Conservation (phyloP, 768 basidiomycete genomes). For the Paxillus rubicundulus region DNA sequence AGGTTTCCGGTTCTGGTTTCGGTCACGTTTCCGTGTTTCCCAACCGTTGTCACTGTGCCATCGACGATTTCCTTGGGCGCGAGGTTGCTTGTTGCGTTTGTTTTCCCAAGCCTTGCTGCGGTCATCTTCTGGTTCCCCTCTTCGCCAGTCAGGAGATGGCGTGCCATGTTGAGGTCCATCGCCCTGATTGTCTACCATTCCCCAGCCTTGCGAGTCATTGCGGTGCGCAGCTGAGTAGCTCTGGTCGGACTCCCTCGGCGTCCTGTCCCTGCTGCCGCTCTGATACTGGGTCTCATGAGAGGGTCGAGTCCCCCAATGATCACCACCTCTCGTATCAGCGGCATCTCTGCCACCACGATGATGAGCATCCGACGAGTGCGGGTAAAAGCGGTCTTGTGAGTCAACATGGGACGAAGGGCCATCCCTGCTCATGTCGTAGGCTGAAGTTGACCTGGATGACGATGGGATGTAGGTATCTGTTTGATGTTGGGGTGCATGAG, state of each 20-base stretch:
- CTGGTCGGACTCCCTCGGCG: constrained; percentile 45
- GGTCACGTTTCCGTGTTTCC: constrained; percentile 49
- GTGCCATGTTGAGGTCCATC: constrained; percentile 41
- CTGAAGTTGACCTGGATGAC: constrained; percentile 41
- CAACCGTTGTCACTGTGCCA: constrained; percentile 46
- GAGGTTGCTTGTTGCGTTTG: constrained; percentile 37
- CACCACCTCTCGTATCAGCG: constrained; percentile 42
- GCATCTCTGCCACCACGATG: constrained; percentile 48
- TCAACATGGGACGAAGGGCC: constrained; percentile 46
- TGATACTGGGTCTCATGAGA: constrained; percentile 42
- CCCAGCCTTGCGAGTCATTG: constrained; percentile 44
- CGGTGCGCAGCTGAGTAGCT: constrained; percentile 44
- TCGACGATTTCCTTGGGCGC: constrained; percentile 28
- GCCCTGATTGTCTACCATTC: constrained; percentile 41
- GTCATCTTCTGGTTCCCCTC: constrained; percentile 37
- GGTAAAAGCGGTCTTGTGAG: constrained; percentile 43
- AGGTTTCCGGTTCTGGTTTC: constrained; percentile 39
- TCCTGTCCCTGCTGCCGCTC: constrained; percentile 45
- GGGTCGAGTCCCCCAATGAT: constrained; percentile 43
- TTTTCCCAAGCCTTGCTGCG: constrained; percentile 37
- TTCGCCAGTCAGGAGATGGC: constrained; percentile 44
- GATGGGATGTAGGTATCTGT: constrained; percentile 48
- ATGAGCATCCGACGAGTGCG: constrained; percentile 47
- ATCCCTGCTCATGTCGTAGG: constrained; percentile 51
- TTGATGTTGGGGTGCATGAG: constrained; percentile 37